Percentiles rank a stretch among this genome's conserved stretches.
phyloP scores from a whole-genome alignment of 1,284 basidiomycete species.

The Rhodotorula sp. region DNA sequence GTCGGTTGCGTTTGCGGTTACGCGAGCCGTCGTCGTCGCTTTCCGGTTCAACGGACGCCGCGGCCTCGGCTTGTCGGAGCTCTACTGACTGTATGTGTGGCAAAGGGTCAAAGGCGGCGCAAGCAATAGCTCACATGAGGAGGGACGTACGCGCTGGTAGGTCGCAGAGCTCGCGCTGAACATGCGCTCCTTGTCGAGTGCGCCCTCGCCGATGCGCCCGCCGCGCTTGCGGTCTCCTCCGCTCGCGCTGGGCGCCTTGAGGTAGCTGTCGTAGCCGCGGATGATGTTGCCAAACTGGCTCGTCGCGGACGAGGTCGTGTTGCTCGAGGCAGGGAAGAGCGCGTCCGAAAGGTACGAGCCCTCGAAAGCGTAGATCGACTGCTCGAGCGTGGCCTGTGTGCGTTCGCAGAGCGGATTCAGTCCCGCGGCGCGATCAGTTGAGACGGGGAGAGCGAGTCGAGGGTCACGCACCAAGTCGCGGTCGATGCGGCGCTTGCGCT shows the following conservation, averaged over 20 bases:
- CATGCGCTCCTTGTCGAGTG: conserved; percentile 52
- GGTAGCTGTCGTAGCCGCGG: conserved; percentile 51
- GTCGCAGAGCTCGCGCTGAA: conserved; percentile 53
- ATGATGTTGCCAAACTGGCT: conserved; percentile 47
- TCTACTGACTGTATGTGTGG: conserved; percentile 19
- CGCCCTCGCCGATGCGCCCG: conserved; percentile 41
- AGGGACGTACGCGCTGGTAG: conserved; percentile 50
- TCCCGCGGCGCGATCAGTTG: not conserved
- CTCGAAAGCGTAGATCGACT: conserved; percentile 56
- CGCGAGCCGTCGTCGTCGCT: conserved; percentile 13
- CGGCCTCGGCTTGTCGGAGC: conserved; percentile 14
- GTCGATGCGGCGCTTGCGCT: conserved; percentile 43
- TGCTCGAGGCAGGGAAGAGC: conserved; percentile 26
- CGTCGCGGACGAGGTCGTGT: conserved; percentile 22
- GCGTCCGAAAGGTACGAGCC: conserved; percentile 53
- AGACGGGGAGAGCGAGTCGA: not conserved
- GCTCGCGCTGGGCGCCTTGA: conserved; percentile 49
- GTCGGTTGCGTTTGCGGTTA: conserved; percentile 9
- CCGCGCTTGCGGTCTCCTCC: conserved; percentile 25
- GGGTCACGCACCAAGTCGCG: conserved; percentile 34
- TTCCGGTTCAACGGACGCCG: conserved; percentile 14
- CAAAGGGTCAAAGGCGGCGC: not conserved
- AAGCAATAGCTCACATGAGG: too few relatives aligned
- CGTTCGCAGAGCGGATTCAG: not conserved
- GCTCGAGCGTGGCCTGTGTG: conserved; percentile 53